Percentiles rank a stretch among this genome's conserved stretches.
phyloP scores from a whole-genome alignment of 1,284 basidiomycete genomes.

The Malassezia sp. region DNA sequence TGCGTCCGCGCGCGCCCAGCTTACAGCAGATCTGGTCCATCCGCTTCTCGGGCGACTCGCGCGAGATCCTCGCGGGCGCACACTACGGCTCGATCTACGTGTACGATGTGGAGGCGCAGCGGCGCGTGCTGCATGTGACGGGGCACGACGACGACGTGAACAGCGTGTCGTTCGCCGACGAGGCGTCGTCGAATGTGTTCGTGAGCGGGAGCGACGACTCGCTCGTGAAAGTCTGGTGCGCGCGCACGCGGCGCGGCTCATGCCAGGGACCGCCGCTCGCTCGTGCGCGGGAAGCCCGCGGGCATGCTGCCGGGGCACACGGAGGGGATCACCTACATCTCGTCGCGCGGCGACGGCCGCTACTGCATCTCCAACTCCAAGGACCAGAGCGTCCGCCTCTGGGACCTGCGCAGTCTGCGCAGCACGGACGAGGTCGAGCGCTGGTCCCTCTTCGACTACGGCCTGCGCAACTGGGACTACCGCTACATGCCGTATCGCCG shows the following conservation, averaged over 20 bases:
- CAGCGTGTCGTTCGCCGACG: slow-evolving; percentile 85
- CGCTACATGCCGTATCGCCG: slow-evolving; percentile 52
- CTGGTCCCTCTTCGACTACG: slow-evolving; percentile 54
- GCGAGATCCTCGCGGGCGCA: slow-evolving; percentile 63
- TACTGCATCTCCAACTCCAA: slow-evolving; percentile 96
- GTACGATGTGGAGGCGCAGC: slow-evolving; percentile 67
- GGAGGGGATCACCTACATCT: slow-evolving; percentile 52
- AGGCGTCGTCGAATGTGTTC: slow-evolving; percentile 78
- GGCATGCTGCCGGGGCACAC: slow-evolving; percentile 89
- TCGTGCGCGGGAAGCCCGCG: slow-evolving; percentile 66
- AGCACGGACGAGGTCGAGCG: slow-evolving; percentile 58
- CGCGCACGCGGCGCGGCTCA: too few relatives aligned
- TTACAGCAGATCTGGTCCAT: slow-evolving; percentile 77
- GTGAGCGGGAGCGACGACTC: slow-evolving; percentile 88
- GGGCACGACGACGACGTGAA: slow-evolving; percentile 88
- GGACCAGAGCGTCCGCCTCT: slow-evolving; percentile 80
- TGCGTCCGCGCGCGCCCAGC: not conserved
- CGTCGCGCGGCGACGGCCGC: slow-evolving; percentile 63
- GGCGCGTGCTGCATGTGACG: slow-evolving; percentile 65
- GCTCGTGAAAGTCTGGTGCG: slow-evolving; percentile 87
- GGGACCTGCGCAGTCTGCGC: slow-evolving; percentile 90
- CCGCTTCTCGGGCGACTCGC: slow-evolving; percentile 86
- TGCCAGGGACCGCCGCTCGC: slow-evolving; percentile 82
- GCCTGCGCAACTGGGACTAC: slow-evolving; percentile 66
- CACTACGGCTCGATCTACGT: slow-evolving; percentile 63